Base-by-base conservation (phyloP, 371 early-diverging fungal species). In the Rhizopus arrhizus region DNA sequence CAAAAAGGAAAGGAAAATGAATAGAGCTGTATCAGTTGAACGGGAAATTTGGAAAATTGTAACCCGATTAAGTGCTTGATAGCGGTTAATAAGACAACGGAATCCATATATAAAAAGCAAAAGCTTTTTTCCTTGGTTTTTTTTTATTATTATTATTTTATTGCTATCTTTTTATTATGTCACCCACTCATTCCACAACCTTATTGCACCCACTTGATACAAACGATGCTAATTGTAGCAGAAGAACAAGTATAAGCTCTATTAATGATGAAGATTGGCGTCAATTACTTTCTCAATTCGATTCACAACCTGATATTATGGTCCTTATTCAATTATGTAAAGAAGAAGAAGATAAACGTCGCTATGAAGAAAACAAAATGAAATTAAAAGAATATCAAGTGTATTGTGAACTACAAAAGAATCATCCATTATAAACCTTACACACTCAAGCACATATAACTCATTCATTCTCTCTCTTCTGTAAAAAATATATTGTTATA, bases 281-380 rank as follows among this genome's bases (percentile, higher is more conserved):
- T 22, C 62, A 56, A 6, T 51, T 67, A 15, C 34, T 67, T 13
- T 36, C 59, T 4, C 62, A 62, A 34, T 67, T 67, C 40, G 54
- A 70, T 13, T 60, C 67, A 5, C 77, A 82, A 58, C 81, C 83
- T 35, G 83, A 82, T 29, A 70, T 82, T 29, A 58, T 73, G 4
- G 71, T 73, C 29, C 45, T 82, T 29, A 82, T 82, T 48, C 68
- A 80, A 47, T 55, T 66, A 7, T 76, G 79, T 56, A 80, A 75
- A 66, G 69, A 69, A 7, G 79, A 82, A 61, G 82, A 82, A 58
- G 77, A 75, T 41, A 74, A 69, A 34, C 78, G 82, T 11, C 66
- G 67, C 56, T 62, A 75, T 16, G 82, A 82, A 59, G 82, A 82
- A 58, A 75, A 75, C 4, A 74, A 72, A 42, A 69, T 77, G 62